Evolutionary conservation across 495 filamentous ascomycete genomes (phyloP), one percentile per base, ranked within the genome.

Genomic region (Venustampulla echinocandica): DNA sequence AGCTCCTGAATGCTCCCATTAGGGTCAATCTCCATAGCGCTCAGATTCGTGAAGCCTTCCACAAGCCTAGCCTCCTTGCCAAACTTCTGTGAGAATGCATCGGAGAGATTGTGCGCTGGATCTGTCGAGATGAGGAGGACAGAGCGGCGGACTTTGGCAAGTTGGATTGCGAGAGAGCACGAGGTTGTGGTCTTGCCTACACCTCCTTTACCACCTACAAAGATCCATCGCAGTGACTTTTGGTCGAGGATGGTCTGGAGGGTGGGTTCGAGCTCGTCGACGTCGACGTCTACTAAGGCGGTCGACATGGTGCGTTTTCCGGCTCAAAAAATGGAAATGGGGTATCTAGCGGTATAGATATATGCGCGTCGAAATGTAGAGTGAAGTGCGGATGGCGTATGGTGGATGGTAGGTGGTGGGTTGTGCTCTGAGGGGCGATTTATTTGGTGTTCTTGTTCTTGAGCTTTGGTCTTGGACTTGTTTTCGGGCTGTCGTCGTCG

Each of bases 131-230:
- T 97, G 54, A 99, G 81, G 33, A 99, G 75, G 36, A 99, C 93
- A 36, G 86, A 93, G 63, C 88, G 86, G 69, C 93, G 88, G 46
- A 86, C 87, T 68, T 86, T 90, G 59, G 92, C 86, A n/a, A 99
- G 82, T 64, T 99, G 92, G 60, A 97, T 97, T 43, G 92, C 92
- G 39, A 99, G 82, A 32, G 88, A 93, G 69, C 93, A 99, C 1
- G 90, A 96, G 0, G 93, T 97, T 13, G 93, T 99, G 10, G 92
- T 99, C 73, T 99, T 99, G 59, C 92, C 92, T n/a, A 99, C 92
- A 58, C 92, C 92, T 54, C 92, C 92, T 74, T 99, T 99, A 45
- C 92, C 92, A 57, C 92, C 92, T 39, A 97, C 93, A 59, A 99
- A 99, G 64, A 99, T 94, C 93, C 93, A 99, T 52, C 92, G 88